A percentile compares a stretch with the other conserved stretches of the same genome.
Evolutionary conservation across 2,329 filamentous ascomycete species (phyloP).

Genomic region (Pyrenophora graminea): DNA sequence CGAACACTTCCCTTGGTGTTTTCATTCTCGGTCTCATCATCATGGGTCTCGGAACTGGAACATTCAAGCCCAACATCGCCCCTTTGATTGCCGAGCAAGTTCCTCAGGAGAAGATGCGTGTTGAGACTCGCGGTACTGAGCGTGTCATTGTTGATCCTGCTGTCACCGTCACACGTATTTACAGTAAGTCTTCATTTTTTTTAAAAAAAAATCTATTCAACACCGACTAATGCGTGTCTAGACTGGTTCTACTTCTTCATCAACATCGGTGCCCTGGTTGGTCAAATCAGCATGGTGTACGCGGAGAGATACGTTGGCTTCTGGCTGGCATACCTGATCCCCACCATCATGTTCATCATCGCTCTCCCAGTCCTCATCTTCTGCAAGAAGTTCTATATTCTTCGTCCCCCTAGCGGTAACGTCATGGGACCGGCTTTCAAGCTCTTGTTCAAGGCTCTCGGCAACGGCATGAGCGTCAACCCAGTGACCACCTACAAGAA

Average conservation of each 20-base stretch:
- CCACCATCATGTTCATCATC: conserved; percentile 66
- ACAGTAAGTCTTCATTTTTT: conserved; percentile 47
- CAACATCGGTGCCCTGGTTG: conserved; percentile 45
- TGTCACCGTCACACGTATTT: conserved; percentile 69
- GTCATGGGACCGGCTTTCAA: conserved; percentile 68
- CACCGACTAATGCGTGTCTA: neutral
- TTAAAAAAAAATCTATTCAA: neutral
- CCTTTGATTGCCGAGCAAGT: conserved; percentile 67
- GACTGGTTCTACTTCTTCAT: conserved; percentile 51
- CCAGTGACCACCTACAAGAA: conserved; percentile 61
- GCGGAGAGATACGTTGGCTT: conserved; percentile 64
- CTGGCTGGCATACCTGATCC: conserved; percentile 71
- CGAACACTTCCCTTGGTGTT: conserved; percentile 57
- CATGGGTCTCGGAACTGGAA: conserved; percentile 69
- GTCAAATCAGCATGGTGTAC: conserved; percentile 47
- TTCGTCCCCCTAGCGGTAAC: conserved; percentile 67
- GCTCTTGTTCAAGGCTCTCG: conserved; percentile 57
- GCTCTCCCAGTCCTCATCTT: conserved; percentile 63
- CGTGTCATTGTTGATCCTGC: conserved; percentile 68
- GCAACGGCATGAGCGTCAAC: conserved; percentile 62
- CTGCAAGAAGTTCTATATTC: conserved; percentile 64
- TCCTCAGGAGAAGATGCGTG: conserved; percentile 56
- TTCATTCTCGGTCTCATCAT: conserved; percentile 62
- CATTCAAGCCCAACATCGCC: conserved; percentile 69
- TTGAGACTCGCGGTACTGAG: conserved; percentile 54